Evolutionary conservation across 176 grass and related monocot species (phyloP).

Genomic region (Elymus sibiricus): DNA sequence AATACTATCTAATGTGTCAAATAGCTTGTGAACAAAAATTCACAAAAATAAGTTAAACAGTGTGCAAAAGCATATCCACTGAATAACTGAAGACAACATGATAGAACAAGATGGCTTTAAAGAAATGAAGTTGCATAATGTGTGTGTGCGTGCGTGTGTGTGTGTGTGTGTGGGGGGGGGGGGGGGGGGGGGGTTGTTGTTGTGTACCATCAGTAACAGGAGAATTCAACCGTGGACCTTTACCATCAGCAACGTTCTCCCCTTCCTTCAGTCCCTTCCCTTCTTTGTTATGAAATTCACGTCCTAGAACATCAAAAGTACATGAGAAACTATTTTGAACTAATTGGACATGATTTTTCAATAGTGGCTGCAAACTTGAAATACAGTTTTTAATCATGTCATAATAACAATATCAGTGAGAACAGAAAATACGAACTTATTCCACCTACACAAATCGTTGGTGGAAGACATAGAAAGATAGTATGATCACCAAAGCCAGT

Average conservation of each 20-base stretch:
- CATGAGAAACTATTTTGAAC: conserved; percentile 1
- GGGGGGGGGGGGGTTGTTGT: not conserved
- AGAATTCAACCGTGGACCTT: conserved; percentile 25
- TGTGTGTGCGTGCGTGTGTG: not conserved
- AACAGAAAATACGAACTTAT: not conserved
- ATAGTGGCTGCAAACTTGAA: not conserved
- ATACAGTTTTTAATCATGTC: not conserved
- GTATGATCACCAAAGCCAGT: not conserved
- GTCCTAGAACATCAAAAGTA: conserved; percentile 28
- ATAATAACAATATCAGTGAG: not conserved
- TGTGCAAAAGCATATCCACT: not conserved
- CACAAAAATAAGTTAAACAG: not conserved
- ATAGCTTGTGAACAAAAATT: not conserved
- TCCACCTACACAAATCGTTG: not conserved
- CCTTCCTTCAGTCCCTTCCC: conserved; percentile 33
- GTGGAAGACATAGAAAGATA: not conserved
- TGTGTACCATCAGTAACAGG: conserved; percentile 35
- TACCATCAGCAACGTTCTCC: conserved; percentile 5
- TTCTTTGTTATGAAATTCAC: conserved; percentile 31
- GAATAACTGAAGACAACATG: not conserved
- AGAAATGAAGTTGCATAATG: conserved; percentile 1
- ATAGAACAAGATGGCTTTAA: not conserved
- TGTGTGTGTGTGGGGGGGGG: no score
- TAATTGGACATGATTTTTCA: not conserved
- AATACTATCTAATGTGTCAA: not conserved